phyloP scores from a whole-genome alignment of 78 protist genomes.

The Dictyostelium citrinum region DNA sequence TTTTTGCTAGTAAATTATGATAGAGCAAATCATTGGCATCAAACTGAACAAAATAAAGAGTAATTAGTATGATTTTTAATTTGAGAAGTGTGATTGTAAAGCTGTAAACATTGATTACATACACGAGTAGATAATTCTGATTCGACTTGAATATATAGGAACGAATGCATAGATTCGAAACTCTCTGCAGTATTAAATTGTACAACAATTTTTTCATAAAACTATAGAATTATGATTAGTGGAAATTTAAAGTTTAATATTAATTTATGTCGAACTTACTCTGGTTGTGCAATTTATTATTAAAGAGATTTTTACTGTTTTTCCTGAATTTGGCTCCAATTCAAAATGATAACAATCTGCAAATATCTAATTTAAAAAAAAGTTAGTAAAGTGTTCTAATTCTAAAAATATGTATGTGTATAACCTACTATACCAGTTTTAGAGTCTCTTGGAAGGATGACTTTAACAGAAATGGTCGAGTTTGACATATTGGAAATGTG shows the following conservation, averaged over 20 bases:
- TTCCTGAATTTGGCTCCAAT: neutral
- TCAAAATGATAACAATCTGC: neutral
- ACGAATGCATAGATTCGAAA: neutral
- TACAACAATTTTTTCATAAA: neutral
- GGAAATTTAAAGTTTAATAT: too few species aligned
- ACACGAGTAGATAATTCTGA: neutral
- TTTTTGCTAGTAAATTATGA: neutral
- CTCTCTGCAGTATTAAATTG: neutral
- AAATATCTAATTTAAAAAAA: neutral
- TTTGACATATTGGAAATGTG: neutral
- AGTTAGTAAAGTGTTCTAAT: too few species aligned
- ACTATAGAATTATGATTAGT: neutral
- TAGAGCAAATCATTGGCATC: neutral
- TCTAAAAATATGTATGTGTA: too few species aligned
- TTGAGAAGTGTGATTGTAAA: too few species aligned
- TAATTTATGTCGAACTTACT: neutral
- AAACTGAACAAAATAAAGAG: neutral
- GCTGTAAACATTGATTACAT: neutral
- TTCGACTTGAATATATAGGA: neutral
- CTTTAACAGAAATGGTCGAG: neutral
- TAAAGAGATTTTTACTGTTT: neutral
- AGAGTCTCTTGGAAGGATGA: neutral
- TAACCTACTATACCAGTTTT: neutral
- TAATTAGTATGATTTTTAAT: neutral
- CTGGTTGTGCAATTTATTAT: neutral